These are phyloP conservation scores for Rhododendron griersonianum DNA, from an alignment of 148 eudicot species.

Conservation along the genomic window DNA sequence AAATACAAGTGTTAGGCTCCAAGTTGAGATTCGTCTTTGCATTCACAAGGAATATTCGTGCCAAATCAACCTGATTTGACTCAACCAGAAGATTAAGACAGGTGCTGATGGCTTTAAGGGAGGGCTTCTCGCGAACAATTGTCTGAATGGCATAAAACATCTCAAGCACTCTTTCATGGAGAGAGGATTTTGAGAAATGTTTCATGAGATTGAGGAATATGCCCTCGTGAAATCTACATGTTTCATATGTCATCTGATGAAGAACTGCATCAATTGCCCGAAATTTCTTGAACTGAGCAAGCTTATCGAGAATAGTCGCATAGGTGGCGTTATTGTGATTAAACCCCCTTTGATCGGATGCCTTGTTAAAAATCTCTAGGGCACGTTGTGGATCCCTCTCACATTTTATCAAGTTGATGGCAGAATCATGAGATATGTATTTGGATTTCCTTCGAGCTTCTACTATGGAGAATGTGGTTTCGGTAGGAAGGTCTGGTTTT, in stretches of 20 bases:
- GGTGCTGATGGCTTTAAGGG: constrained; percentile 76
- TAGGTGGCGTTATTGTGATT: constrained; percentile 78
- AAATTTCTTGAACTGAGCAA: constrained; percentile 61
- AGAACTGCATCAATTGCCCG: constrained; percentile 65
- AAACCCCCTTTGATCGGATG: constrained; percentile 71
- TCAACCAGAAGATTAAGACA: constrained; percentile 90
- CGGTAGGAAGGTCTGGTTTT: constrained; percentile 35
- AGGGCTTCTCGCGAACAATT: constrained; percentile 71
- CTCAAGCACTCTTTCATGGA: constrained; percentile 68
- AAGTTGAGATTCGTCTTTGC: constrained; percentile 44
- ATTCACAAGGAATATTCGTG: constrained; percentile 47
- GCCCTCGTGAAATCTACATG: constrained; percentile 83
- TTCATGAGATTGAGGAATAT: constrained; percentile 79
- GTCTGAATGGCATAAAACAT: constrained; percentile 64
- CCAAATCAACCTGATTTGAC: constrained; percentile 62
- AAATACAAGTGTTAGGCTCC: constrained; percentile 84
- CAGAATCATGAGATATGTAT: constrained; percentile 60
- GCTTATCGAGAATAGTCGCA: constrained; percentile 64
- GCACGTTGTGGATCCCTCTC: constrained; percentile 77
- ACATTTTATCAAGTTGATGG: constrained; percentile 54
- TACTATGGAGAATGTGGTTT: background rate
- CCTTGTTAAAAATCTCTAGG: constrained; percentile 71
- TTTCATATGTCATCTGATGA: constrained; percentile 72
- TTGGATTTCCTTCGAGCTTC: constrained; percentile 34
- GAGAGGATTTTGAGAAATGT: constrained; percentile 60